Evolutionary conservation across 2,329 filamentous ascomycete genomes (phyloP), one percentile per base, ranked within the genome.

Genomic region (Talaromyces rugulosus): DNA sequence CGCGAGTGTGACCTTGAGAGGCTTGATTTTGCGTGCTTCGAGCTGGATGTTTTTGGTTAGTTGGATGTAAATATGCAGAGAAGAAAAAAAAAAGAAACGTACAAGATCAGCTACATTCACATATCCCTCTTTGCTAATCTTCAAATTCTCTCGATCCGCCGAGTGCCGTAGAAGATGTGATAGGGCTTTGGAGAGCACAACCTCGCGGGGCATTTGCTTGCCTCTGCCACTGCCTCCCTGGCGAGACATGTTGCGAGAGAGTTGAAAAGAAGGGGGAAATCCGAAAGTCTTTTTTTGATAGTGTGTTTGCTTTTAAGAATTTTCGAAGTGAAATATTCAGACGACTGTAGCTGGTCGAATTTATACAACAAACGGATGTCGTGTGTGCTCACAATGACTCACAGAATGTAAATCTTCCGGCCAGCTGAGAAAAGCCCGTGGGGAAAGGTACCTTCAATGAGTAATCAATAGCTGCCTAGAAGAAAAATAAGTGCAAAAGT

Each of bases 1-100:
- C 2, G 82, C 78, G 62, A 96, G 84, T 0, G 89, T 90, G n/a
- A 89, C 85, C 64, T 90, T 82, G 9, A 96, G 81, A 4, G 85
- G 86, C 65, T 85, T 85, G 60, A 97, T 76, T 52, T 82, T 83
- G 58, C 80, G 80, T 73, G 84, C 87, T 69, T 78, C 76, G 40
- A 89, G 79, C 81, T 86, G 65, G 64, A n/a, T 23, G 23, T 23
- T 58, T 31, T 57, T 16, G 27, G 5, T 58, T 58, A 56, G 28
- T 4, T 47, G 6, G 8, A 16, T 18, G 8, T 27, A 30, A 14
- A 30, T 2, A 12, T 7, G 40, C 58, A 23, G 34, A 54, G 8
- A 18, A 44, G 28, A 18, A 14, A 42, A 14, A 28, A 33, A 16
- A n/a, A 16, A 60, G 18, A 16, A 42, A 57, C 82, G 68, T 74